Percentiles rank a stretch among this genome's conserved stretches.
These are phyloP conservation scores for Artemisia tridentata DNA, from an alignment of 129 eudicot genomes.

Conservation along the genomic window DNA sequence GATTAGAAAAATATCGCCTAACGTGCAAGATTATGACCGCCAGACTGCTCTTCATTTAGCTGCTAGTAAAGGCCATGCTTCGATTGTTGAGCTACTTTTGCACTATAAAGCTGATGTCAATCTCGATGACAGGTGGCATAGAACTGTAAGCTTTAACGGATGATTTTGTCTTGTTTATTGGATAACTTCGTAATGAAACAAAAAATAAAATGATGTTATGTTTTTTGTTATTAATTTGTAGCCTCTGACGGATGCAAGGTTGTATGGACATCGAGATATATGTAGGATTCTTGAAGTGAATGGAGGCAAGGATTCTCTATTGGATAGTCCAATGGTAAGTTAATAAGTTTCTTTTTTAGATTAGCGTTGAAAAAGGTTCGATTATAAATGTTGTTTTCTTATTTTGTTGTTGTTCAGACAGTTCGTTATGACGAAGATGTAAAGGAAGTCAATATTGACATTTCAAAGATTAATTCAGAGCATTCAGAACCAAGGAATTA, in stretches of 20 bases:
- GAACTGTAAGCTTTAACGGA: conserved; percentile 38
- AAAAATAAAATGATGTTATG: not conserved
- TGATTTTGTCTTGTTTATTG: not conserved
- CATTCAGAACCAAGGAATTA: conserved; percentile 35
- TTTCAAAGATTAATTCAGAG: conserved; percentile 46
- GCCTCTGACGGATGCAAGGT: conserved; percentile 76
- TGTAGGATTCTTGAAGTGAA: conserved; percentile 74
- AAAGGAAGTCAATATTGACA: conserved; percentile 58
- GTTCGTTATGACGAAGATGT: conserved; percentile 61
- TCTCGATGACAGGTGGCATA: conserved; percentile 65
- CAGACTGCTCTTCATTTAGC: conserved; percentile 76
- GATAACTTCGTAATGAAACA: not conserved
- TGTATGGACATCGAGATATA: conserved; percentile 67
- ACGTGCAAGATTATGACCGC: conserved; percentile 69
- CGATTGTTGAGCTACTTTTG: conserved; percentile 70
- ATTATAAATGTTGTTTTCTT: no score
- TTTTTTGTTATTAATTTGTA: conserved; percentile 19
- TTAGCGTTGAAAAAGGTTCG: not conserved
- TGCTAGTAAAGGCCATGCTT: conserved; percentile 79
- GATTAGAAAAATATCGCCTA: conserved; percentile 45
- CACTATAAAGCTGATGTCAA: conserved; percentile 70
- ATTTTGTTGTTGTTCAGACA: conserved; percentile 30
- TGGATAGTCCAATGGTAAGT: conserved; percentile 54
- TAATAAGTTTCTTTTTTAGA: not conserved
- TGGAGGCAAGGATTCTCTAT: conserved; percentile 54